Base-by-base conservation (phyloP, 495 filamentous ascomycete genomes). In the Penicillium daleae region DNA sequence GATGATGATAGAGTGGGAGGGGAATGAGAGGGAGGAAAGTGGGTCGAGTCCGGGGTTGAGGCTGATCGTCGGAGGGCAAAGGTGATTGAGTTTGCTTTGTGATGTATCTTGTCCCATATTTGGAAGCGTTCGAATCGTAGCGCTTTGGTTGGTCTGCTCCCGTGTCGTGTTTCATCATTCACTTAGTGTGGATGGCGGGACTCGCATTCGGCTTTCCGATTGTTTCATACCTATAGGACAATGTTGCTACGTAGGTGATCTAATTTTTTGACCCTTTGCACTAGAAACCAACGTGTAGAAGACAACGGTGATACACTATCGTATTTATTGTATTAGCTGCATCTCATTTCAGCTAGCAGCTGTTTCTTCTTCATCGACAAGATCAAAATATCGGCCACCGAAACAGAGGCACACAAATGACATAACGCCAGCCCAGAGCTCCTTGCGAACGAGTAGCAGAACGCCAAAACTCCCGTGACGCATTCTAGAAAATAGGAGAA, bases 1-100 rank as follows among this genome's bases (percentile, higher is more conserved):
- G 52, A 60, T 55, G 56, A 58, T 35, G 48, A 63, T 63, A 61
- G 48, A 63, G 54, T 26, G 42, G 57, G n/a, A 50, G 51, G 33
- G 51, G 55, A 57, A 50, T 50, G 42, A 33, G 55, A 48, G n/a
- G 50, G 37, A 50, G 29, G 35, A 35, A 6, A 48, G 42, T 57
- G 53, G 55, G 49, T 32, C 52, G 40, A 32, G 59, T 33, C 63
- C 55, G 59, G 56, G 64, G 55, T 40, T 51, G 63, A 21, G 29
- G 37, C 39, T 55, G 17, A 31, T 7, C 5, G 7, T 35, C n/a
- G 22, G 49, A 6, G 49, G 37, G 2, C 42, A 46, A 46, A 37
- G 27, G 29, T 46, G 53, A 27, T 57, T 39, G 44, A 17, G 46
- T 29, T n/a, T 37, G 33, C 42, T 64, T 12, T 65, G 39, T 65